Conservation (phyloP, 2,329 filamentous ascomycete species). For the Stagonosporopsis cucurbitacearum region DNA sequence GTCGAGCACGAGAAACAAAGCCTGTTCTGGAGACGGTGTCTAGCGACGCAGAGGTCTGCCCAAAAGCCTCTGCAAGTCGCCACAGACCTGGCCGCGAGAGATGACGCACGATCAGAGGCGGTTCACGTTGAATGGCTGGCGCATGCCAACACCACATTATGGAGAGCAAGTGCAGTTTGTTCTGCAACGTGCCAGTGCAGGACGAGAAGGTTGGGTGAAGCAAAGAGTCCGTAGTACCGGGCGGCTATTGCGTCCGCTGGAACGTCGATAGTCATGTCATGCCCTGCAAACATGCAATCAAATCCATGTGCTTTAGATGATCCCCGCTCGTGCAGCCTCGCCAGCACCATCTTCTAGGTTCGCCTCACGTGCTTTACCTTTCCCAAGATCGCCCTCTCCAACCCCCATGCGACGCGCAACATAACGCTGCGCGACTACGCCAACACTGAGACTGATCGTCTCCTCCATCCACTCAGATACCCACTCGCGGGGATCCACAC, state of each 20-base stretch:
- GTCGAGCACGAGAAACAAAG: neutral
- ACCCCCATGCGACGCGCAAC: conserved; percentile 96
- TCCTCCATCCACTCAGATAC: conserved; percentile 98
- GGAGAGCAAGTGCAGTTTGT: neutral
- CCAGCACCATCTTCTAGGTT: conserved; percentile 65
- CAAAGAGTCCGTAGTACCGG: neutral
- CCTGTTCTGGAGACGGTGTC: neutral
- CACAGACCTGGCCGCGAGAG: conserved; percentile 11
- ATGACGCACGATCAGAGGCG: too few relatives aligned
- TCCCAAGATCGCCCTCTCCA: conserved; percentile 74
- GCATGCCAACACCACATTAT: neutral
- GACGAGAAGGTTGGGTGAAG: neutral
- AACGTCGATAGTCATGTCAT: conserved; percentile 6
- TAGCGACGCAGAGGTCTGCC: conserved; percentile 2
- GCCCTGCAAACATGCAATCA: conserved; percentile 6
- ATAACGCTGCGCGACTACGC: conserved; percentile 91
- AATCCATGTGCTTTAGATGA: conserved; percentile 31
- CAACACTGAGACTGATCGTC: conserved; percentile 75
- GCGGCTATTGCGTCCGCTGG: neutral
- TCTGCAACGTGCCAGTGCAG: neutral
- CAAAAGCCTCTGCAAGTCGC: conserved; percentile 3
- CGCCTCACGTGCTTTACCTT: conserved; percentile 63
- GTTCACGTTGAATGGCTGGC: neutral
- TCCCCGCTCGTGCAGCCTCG: conserved; percentile 64
- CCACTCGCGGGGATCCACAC: conserved; percentile 94